Conservation (phyloP, 176 grass and related monocot species). For the Oryza brachyantha region DNA sequence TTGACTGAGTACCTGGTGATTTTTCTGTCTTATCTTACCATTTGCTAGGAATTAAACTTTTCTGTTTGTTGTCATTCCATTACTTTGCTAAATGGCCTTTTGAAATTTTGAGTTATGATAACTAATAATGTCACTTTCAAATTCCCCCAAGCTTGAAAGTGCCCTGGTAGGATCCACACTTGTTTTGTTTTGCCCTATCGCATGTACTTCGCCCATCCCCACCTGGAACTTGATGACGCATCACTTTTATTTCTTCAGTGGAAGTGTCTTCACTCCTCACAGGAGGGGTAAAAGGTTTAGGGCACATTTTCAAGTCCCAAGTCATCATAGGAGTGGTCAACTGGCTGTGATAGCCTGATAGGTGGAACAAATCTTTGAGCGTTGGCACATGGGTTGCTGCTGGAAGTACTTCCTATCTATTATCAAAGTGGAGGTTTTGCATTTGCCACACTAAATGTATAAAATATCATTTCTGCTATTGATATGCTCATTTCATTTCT, state of each 20-base stretch:
- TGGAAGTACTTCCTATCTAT: not conserved
- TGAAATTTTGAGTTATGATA: not conserved
- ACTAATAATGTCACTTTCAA: not conserved
- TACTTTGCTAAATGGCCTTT: not conserved
- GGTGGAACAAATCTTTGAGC: not conserved
- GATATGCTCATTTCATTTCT: not conserved
- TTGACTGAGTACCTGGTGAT: not conserved
- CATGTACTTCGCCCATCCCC: not conserved
- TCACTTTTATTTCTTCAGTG: too few species aligned
- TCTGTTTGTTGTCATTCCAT: not conserved
- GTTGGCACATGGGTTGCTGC: not conserved
- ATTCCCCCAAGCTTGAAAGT: not conserved
- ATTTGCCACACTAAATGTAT: not conserved
- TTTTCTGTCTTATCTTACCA: not conserved
- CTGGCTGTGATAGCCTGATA: not conserved
- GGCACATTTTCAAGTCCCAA: not conserved
- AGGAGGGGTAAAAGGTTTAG: not conserved
- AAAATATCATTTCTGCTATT: not conserved
- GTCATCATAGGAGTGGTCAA: not conserved
- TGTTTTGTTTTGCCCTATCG: not conserved
- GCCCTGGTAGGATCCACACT: not conserved
- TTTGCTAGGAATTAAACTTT: not conserved
- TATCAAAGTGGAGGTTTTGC: not conserved
- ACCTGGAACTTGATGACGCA: not conserved
- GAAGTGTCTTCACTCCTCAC: not conserved